Evolutionary conservation across 2,329 filamentous ascomycete species (phyloP).

Genomic region (Nigrospora osmanthi): DNA sequence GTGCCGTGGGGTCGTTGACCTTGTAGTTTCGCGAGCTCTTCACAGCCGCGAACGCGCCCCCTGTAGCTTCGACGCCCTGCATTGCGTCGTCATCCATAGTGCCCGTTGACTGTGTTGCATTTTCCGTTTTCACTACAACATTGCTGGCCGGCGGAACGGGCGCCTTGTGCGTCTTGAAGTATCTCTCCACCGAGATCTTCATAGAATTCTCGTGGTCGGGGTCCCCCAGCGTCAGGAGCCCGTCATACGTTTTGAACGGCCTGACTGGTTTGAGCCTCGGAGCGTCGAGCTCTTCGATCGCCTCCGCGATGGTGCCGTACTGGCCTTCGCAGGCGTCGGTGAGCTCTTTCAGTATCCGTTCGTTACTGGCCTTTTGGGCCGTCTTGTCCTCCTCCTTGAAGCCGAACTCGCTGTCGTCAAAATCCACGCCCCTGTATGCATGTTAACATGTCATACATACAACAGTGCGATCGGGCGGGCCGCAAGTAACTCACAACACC

Average conservation of each 20-base stretch:
- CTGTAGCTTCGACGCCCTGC: slow-evolving; percentile 37
- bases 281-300: slow-evolving; percentile 69
- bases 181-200: slow-evolving; percentile 81
- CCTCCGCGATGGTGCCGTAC: slow-evolving; percentile 81
- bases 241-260: slow-evolving; percentile 73
- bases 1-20: slow-evolving; percentile 64
- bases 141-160: slow-evolving; percentile 68
- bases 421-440: slow-evolving; percentile 68
- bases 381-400: slow-evolving; percentile 88
- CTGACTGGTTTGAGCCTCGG: slow-evolving; percentile 71
- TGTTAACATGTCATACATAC: neutral
- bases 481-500: slow-evolving; percentile 54
- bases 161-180: slow-evolving; percentile 76
- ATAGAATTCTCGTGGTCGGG: slow-evolving; percentile 67
- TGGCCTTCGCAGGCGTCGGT: slow-evolving; percentile 61
- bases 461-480: neutral
- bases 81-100: slow-evolving; percentile 39
- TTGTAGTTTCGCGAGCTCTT: slow-evolving; percentile 73
- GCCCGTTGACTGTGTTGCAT: slow-evolving; percentile 21
- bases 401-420: slow-evolving; percentile 83
- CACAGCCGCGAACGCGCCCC: slow-evolving; percentile 56
- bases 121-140: slow-evolving; percentile 56
- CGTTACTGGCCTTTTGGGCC: slow-evolving; percentile 65
- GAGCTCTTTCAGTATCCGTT: slow-evolving; percentile 57
- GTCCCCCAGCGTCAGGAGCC: slow-evolving; percentile 72